Evolutionary conservation across 1,284 basidiomycete genomes (phyloP).

Genomic region (Phellopilus nigrolimitatus): DNA sequence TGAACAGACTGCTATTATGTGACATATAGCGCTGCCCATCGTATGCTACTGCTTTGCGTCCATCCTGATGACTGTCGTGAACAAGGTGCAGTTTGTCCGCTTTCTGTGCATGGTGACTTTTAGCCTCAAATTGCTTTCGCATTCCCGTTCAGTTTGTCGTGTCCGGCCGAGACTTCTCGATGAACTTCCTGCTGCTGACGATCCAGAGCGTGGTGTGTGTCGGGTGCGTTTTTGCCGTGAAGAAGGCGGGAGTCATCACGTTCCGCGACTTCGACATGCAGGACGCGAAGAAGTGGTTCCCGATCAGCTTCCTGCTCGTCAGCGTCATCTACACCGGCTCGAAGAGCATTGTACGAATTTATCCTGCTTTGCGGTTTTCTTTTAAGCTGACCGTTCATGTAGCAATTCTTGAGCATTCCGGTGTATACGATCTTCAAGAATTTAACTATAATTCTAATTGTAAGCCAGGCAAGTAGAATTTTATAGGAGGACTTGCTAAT

Average conservation of each 20-base stretch:
- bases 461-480: constrained; percentile 34
- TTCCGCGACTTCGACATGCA: constrained; percentile 82
- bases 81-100: constrained; percentile 67
- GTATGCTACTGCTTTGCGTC: constrained; percentile 90
- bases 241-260: constrained; percentile 79
- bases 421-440: constrained; percentile 99
- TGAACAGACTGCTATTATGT: constrained; percentile 21
- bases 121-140: constrained; percentile 9
- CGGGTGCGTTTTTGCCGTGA: constrained; percentile 68
- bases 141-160: constrained; percentile 74
- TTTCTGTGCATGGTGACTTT: background rate
- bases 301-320: constrained; percentile 89
- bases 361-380: constrained; percentile 1
- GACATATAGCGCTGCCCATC: constrained; percentile 65
- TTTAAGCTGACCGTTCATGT: constrained; percentile 11
- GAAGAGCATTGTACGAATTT: constrained; percentile 78
- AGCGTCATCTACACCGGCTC: constrained; percentile 97
- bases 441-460: constrained; percentile 96
- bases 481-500: background rate
- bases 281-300: constrained; percentile 93
- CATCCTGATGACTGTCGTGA: constrained; percentile 97
- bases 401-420: constrained; percentile 93
- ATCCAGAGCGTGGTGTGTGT: constrained; percentile 91
- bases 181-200: constrained; percentile 93
- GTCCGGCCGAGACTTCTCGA: constrained; percentile 89